Evolutionary conservation across 2,329 filamentous ascomycete species (phyloP).

Genomic region (Stachybotrys chlorohalonatus): DNA sequence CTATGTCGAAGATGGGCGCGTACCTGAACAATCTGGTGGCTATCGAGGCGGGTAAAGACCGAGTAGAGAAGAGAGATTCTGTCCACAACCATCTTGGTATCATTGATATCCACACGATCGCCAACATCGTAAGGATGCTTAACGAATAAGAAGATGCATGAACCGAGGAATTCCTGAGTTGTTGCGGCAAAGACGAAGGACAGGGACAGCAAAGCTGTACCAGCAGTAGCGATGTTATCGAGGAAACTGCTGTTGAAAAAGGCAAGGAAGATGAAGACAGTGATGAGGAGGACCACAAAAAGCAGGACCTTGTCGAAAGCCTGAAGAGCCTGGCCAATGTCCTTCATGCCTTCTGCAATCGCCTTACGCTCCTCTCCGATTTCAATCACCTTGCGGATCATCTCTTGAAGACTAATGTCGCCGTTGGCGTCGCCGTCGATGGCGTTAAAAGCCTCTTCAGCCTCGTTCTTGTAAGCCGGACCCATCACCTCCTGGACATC

Average conservation of each 20-base stretch:
- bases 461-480: slow-evolving; percentile 60
- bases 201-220: slow-evolving; percentile 86
- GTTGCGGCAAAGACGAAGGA: slow-evolving; percentile 94
- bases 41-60: slow-evolving; percentile 76
- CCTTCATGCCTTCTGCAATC: slow-evolving; percentile 89
- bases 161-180: slow-evolving; percentile 90
- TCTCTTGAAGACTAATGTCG: slow-evolving; percentile 91
- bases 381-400: slow-evolving; percentile 79
- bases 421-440: slow-evolving; percentile 86
- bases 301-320: slow-evolving; percentile 83
- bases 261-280: slow-evolving; percentile 77
- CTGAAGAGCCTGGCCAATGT: slow-evolving; percentile 88
- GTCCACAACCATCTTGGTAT: slow-evolving; percentile 70
- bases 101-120: slow-evolving; percentile 76
- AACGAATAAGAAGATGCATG: slow-evolving; percentile 96
- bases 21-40: slow-evolving; percentile 63
- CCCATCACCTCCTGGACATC: slow-evolving; percentile 88
- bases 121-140: slow-evolving; percentile 97
- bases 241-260: slow-evolving; percentile 84
- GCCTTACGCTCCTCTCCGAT: slow-evolving; percentile 81
- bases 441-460: slow-evolving; percentile 73
- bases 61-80: slow-evolving; percentile 92
- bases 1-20: not conserved
- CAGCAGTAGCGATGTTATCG: slow-evolving; percentile 78
- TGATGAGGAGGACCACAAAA: slow-evolving; percentile 70